Base-by-base conservation (phyloP, 2,329 filamentous ascomycete genomes). In the Aspergillus sp. region DNA sequence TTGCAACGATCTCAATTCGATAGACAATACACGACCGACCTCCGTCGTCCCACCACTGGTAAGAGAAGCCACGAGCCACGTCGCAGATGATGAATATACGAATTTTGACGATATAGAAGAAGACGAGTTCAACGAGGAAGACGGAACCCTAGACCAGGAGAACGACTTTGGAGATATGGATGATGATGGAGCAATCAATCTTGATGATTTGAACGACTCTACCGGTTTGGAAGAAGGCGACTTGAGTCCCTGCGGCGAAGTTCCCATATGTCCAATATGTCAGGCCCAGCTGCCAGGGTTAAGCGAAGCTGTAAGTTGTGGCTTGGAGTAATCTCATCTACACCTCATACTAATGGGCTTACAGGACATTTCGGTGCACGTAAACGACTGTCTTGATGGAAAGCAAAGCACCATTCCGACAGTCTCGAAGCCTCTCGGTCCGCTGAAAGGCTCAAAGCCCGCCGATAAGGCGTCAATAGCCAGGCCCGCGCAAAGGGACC, bases 341-440 rank as follows among this genome's bases (percentile, higher is more conserved):
- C 4, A 24, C 26, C n/a, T 16, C 20, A 49, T 31, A 49, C 52
- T 58, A 26, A 58, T 31, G 22, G 6, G 29, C 6, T 5, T 26
- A 1, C 86, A 92, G 71, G 85, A 94, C 67, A 89, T 88, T 10
- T 90, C 89, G 6, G 78, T 89, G 2, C 95, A 99, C 74, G 95
- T 99, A 65, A 99, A 99, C 73, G 87, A 88, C 10, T 99, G 95
- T 75, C 81, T 99, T 2, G 95, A 99, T 72, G 92, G 92, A 1
- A 90, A 89, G 50, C 85, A 90, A 5, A 83, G 86, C 49, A 84
- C 88, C 2, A 68, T 89, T 14, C 83, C 71, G 14, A 49, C 67
- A 6, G 62, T 54, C 6, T 12, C 56, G 0, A 69, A 70, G 31
- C 55, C 61, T 3, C 16, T 64, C 2, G 61, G 63, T 16, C 46